phyloP scores from a whole-genome alignment of 1,139 yeast species.

The Saccharomyces hybrid region DNA sequence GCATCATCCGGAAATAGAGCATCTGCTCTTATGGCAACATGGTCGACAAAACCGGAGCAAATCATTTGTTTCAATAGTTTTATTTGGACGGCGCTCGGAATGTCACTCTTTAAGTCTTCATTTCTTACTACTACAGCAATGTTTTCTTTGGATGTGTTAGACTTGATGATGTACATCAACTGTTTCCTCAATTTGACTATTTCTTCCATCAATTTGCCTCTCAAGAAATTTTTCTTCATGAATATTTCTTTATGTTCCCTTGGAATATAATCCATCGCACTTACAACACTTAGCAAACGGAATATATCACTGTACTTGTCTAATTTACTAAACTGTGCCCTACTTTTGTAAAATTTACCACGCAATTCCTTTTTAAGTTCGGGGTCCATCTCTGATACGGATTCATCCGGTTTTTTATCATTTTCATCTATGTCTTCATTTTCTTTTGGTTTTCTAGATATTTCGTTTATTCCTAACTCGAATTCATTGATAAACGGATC shows the following conservation, averaged over 20 bases:
- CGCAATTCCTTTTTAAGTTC: constrained; percentile 40
- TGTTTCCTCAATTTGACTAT: constrained; percentile 74
- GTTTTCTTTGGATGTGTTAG: constrained; percentile 50
- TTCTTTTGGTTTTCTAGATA: constrained; percentile 17
- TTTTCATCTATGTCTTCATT: constrained; percentile 22
- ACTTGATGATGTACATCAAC: constrained; percentile 62
- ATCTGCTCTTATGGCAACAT: constrained; percentile 80
- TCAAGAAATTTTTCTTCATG: constrained; percentile 50
- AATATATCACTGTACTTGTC: constrained; percentile 73
- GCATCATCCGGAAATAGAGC: constrained; percentile 52
- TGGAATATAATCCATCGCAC: constrained; percentile 79
- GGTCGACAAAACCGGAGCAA: constrained; percentile 88
- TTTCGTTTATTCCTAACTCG: constrained; percentile 50
- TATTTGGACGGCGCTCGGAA: constrained; percentile 65
- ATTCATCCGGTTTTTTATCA: constrained; percentile 6
- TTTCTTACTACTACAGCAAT: constrained; percentile 44
- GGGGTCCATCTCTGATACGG: constrained; percentile 31
- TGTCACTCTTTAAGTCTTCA: constrained; percentile 50
- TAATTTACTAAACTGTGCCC: constrained; percentile 53
- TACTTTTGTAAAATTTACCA: constrained; percentile 46
- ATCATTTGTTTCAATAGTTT: constrained; percentile 84
- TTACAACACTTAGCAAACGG: constrained; percentile 68
- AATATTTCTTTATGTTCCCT: constrained; percentile 40
- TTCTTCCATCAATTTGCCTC: constrained; percentile 73
- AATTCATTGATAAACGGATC: constrained; percentile 76